These are phyloP conservation scores for Dillenia suffruticosa DNA, from an alignment of 164 flowering plant genomes.

Conservation along the genomic window DNA sequence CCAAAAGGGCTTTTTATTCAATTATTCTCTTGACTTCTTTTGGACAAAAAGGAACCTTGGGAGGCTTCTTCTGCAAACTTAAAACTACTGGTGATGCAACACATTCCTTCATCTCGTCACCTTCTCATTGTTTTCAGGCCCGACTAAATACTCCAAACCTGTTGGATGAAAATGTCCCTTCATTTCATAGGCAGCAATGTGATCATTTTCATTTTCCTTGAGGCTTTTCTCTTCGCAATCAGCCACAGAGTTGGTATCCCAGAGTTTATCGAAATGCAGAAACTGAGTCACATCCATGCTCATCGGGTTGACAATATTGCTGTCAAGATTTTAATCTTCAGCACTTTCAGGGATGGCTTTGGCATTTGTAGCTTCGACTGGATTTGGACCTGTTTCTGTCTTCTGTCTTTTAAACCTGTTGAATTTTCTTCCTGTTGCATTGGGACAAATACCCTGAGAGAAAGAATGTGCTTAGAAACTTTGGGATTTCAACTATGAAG, in stretches of 20 bases:
- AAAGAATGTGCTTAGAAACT: background rate
- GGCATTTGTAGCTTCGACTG: constrained; percentile 5
- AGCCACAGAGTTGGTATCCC: constrained; percentile 24
- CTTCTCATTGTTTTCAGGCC: constrained; percentile 13
- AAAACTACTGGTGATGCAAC: constrained; percentile 11
- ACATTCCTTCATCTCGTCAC: constrained; percentile 13
- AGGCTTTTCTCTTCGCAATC: constrained; percentile 28
- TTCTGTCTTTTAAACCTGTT: constrained; percentile 38
- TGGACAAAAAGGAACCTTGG: constrained; percentile 50
- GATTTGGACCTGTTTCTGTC: constrained; percentile 13
- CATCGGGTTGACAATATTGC: constrained; percentile 45
- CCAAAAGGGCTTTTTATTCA: constrained; percentile 29
- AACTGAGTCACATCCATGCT: constrained; percentile 41
- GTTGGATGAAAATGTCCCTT: constrained; percentile 8
- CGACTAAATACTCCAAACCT: background rate
- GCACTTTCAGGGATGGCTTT: constrained; percentile 6
- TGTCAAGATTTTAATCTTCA: constrained; percentile 6
- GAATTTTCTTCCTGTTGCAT: constrained; percentile 17
- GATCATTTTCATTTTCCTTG: constrained; percentile 12
- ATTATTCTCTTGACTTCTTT: constrained; percentile 45
- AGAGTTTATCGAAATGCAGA: constrained; percentile 26
- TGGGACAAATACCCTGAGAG: constrained; percentile 22
- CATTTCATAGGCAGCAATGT: constrained; percentile 5
- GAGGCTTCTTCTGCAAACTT: constrained; percentile 28
- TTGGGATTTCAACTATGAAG: no score